Conservation (phyloP, 345 rosid genomes). For the Gossypium ekmanianum region DNA sequence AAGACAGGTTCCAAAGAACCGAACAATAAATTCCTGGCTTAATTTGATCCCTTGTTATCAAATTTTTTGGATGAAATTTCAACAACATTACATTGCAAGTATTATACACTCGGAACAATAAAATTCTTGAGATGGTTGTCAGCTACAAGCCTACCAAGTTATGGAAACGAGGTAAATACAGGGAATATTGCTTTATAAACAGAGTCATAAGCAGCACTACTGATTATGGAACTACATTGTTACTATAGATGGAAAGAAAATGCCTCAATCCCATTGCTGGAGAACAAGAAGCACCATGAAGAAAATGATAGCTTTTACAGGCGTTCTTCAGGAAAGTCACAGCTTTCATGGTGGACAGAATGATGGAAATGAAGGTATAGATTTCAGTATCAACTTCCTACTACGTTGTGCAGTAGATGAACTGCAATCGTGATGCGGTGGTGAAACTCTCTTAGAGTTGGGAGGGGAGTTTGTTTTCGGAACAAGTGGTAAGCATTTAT, state of each 20-base stretch:
- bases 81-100: neutral
- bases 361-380: constrained; percentile 34
- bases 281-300: neutral
- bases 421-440: constrained; percentile 28
- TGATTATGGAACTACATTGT: neutral
- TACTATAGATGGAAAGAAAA: too few species aligned
- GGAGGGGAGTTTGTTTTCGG: constrained; percentile 30
- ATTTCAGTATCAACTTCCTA: constrained; percentile 42
- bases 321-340: constrained; percentile 3
- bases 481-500: constrained; percentile 15
- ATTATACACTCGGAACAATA: neutral
- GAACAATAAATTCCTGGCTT: too few species aligned
- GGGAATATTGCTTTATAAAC: neutral
- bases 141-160: neutral
- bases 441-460: constrained; percentile 31
- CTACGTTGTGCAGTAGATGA: constrained; percentile 21
- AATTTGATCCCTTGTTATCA: too few species aligned
- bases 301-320: neutral
- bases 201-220: neutral
- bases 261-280: neutral
- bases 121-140: neutral
- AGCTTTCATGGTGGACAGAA: constrained; percentile 21
- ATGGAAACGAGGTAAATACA: neutral
- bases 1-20: too few species aligned
- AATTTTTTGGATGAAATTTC: too few species aligned